Evolutionary conservation across 441 rosid species (phyloP), one percentile per base, ranked within the genome.

Genomic region (Aquilaria agallochum): DNA sequence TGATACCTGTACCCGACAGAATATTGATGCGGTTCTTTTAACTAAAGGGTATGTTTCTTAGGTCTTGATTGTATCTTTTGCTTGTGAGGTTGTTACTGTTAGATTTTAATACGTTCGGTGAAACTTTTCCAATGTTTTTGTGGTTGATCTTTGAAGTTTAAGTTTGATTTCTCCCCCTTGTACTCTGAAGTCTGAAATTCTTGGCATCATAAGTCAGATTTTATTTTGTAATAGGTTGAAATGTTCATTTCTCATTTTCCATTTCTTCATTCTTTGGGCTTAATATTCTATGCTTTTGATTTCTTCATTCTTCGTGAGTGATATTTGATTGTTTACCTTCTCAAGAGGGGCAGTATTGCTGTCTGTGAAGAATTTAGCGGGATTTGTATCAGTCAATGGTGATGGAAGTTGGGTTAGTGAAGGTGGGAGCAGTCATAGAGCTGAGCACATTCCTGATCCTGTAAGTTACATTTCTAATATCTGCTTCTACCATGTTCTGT

Each of bases 371-470:
- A 89, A 95, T 81, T 59, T 90, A 12, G 59, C 91, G 0, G 99
- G 98, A 15, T 75, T 85, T 50, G 84, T 85, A 48, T 75, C 97
- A 2, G 72, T 92, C 11, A 73, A 62, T 51, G 76, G 78, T n/a
- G 91, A 92, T 78, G 95, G 97, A 50, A 83, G 83, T 80, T 92
- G 96, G 97, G 76, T 79, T 68, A 83, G 87, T 74, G 82, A 83
- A 64, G 80, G 77, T 62, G 75, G 64, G 5, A 67, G 75, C 56
- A 77, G 74, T 42, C 85, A 74, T 76, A 82, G 67, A 65, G 51
- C 77, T 0, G 72, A 75, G 55, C 68, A 42, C 42, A 71, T 68
- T 68, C 85, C 90, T 70, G 81, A 95, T 72, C 97, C 97, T 11
- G 97, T 89, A 86, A 71, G 92, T 76, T 31, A 11, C 27, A 2